Conservation (phyloP, 768 basidiomycete species). For the Russula emetica region DNA sequence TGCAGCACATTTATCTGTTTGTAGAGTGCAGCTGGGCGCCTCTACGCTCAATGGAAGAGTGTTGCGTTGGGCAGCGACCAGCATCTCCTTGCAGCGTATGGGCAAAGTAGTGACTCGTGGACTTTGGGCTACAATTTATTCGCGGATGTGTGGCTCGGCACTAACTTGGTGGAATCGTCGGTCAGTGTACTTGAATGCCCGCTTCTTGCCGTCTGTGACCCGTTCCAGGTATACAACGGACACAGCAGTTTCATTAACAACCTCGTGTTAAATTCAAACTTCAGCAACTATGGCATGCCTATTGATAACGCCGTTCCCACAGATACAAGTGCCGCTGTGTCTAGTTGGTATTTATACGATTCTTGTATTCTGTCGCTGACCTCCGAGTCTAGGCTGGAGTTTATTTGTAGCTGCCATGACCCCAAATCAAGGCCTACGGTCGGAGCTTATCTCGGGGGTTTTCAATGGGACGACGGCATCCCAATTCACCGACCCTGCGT, state of each 20-base stretch:
- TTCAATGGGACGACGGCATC: background rate
- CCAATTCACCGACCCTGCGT: background rate
- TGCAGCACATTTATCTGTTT: background rate
- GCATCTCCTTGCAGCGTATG: conserved; percentile 6
- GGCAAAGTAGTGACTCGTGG: conserved; percentile 40
- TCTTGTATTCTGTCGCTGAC: background rate
- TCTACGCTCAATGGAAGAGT: conserved; percentile 18
- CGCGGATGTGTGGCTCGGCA: conserved; percentile 53
- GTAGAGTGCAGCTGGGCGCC: background rate
- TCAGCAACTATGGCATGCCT: conserved; percentile 16
- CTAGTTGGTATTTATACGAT: conserved; percentile 1
- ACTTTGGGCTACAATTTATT: conserved; percentile 60
- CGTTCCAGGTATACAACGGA: conserved; percentile 13
- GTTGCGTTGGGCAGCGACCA: conserved; percentile 10
- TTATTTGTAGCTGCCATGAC: conserved; percentile 21
- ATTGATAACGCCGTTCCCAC: conserved; percentile 1
- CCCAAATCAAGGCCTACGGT: background rate
- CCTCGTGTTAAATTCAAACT: background rate
- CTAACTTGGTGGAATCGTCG: conserved; percentile 43
- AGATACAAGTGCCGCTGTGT: background rate
- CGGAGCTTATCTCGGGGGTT: conserved; percentile 14
- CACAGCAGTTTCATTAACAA: conserved; percentile 16
- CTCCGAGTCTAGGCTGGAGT: conserved; percentile 12
- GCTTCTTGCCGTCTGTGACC: background rate
- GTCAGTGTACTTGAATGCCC: conserved; percentile 6